A percentile compares a stretch with the other conserved stretches of the same genome.
These are phyloP conservation scores for Diaporthe sp. DNA, from an alignment of 2,329 filamentous ascomycete species.

Conservation along the genomic window DNA sequence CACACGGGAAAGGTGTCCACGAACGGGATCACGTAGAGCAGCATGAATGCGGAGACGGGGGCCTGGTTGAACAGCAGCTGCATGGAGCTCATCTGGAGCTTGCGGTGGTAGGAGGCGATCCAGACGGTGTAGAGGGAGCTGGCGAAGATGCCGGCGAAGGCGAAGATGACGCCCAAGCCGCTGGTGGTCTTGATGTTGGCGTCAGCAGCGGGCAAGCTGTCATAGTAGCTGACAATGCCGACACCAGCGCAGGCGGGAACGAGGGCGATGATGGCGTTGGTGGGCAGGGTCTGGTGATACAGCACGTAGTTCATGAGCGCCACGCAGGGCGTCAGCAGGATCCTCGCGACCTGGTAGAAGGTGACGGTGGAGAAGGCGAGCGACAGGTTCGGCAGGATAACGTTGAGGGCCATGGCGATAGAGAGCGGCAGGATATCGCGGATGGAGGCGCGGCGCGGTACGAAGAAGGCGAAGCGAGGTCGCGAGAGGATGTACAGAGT, in stretches of 20 bases:
- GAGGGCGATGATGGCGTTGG: slow-evolving; percentile 66
- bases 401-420: slow-evolving; percentile 76
- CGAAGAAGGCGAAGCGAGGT: slow-evolving; percentile 70
- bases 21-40: slow-evolving; percentile 77
- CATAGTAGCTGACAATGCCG: slow-evolving; percentile 76
- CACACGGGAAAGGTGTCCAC: slow-evolving; percentile 73
- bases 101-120: slow-evolving; percentile 76
- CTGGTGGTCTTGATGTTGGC: slow-evolving; percentile 68
- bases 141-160: slow-evolving; percentile 73
- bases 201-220: slow-evolving; percentile 66
- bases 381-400: slow-evolving; percentile 77
- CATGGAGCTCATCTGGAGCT: slow-evolving; percentile 76
- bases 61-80: slow-evolving; percentile 79
- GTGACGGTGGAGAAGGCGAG: slow-evolving; percentile 77
- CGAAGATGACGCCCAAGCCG: slow-evolving; percentile 72
- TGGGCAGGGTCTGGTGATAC: slow-evolving; percentile 69
- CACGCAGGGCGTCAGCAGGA: slow-evolving; percentile 75
- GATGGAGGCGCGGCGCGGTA: slow-evolving; percentile 67
- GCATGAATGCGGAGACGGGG: slow-evolving; percentile 71
- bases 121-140: slow-evolving; percentile 78
- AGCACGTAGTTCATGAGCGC: slow-evolving; percentile 75
- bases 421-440: slow-evolving; percentile 74
- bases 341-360: slow-evolving; percentile 78
- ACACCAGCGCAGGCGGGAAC: slow-evolving; percentile 75
- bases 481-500: slow-evolving; percentile 74